These are phyloP conservation scores for Kalmusia sp. DNA, from an alignment of 2,329 filamentous ascomycete species.

Conservation along the genomic window DNA sequence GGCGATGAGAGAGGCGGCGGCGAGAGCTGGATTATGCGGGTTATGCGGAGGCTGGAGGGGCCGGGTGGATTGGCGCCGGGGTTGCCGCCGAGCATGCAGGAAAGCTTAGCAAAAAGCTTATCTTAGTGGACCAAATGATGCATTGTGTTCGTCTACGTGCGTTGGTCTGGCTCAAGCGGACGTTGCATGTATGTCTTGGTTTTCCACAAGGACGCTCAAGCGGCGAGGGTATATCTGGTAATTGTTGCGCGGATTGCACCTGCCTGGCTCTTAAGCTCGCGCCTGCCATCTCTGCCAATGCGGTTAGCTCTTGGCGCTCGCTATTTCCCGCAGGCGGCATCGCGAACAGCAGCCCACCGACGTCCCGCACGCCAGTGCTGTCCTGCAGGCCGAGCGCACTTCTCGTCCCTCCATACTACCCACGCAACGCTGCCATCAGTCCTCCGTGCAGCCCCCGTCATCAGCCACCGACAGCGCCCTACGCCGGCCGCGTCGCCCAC, in stretches of 20 bases:
- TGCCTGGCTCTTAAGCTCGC: not conserved
- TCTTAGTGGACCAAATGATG: constrained; percentile 5
- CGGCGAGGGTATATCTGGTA: not conserved
- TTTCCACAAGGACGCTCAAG: not conserved
- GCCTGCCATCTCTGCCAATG: not conserved
- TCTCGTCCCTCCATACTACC: too few species aligned
- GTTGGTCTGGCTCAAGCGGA: not conserved
- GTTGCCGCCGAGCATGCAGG: constrained; percentile 15
- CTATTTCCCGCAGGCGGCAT: not conserved
- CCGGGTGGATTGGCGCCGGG: constrained; percentile 12
- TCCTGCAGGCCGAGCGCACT: too few species aligned
- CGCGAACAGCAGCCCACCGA: not conserved
- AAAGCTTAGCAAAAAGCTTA: constrained; percentile 40
- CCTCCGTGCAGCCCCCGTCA: not conserved
- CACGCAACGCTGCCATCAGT: not conserved
- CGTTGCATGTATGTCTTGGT: too few species aligned
- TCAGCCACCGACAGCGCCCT: not conserved
- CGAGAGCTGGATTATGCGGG: not conserved
- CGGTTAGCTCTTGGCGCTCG: not conserved
- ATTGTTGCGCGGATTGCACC: not conserved
- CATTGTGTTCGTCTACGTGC: not conserved
- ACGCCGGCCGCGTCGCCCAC: constrained; percentile 6
- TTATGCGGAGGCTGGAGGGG: constrained; percentile 24
- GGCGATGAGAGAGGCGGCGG: constrained; percentile 5
- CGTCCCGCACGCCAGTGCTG: not conserved